Percentiles rank a stretch among this genome's conserved stretches.
Evolutionary conservation across 176 grass and related monocot genomes (phyloP).

Genomic region (Eragrostis nindensis): DNA sequence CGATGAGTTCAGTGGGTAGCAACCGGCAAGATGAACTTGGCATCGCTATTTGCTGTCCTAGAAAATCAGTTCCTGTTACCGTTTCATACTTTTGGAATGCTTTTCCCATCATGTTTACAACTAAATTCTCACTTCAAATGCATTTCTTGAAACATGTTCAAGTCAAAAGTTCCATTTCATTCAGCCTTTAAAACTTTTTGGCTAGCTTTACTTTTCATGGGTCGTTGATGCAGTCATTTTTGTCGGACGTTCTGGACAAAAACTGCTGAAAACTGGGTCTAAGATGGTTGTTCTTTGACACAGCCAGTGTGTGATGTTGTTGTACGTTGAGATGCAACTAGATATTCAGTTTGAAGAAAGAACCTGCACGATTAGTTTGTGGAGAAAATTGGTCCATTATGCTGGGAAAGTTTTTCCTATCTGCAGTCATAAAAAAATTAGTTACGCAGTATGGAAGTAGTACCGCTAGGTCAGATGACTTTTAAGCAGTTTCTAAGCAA

Average conservation of each 20-base stretch:
- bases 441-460: not conserved
- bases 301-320: not conserved
- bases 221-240: not conserved
- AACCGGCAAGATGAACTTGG: not conserved
- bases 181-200: not conserved
- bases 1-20: too few relatives aligned
- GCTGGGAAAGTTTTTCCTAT: constrained; percentile 20
- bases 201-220: not conserved
- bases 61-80: not conserved
- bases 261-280: constrained; percentile 18
- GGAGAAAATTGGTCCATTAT: not conserved
- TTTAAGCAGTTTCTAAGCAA: constrained; percentile 7
- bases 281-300: not conserved
- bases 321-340: not conserved
- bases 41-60: not conserved
- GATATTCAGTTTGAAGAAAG: not conserved
- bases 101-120: not conserved
- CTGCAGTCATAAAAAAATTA: constrained; percentile 6
- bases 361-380: not conserved
- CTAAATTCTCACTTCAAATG: not conserved
- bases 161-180: not conserved
- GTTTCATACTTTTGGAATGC: not conserved
- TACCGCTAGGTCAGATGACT: not conserved
- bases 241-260: constrained; percentile 3
- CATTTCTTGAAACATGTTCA: not conserved